These are phyloP conservation scores for Fistulifera pelliculosa DNA, from an alignment of 108 stramenopile genomes.

Conservation along the genomic window DNA sequence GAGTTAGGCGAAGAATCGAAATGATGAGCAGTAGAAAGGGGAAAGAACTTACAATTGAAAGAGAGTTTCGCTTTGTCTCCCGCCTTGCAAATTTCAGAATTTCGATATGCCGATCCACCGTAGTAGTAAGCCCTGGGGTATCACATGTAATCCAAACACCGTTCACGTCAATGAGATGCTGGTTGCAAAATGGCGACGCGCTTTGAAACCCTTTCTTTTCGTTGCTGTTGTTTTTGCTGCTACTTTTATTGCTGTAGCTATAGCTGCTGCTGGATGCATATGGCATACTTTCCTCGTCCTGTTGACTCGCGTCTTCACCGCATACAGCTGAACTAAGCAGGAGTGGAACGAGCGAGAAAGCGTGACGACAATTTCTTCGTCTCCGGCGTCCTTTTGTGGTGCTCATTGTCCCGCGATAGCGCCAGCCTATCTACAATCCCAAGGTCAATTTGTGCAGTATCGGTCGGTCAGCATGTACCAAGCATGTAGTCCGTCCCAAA, in stretches of 20 bases:
- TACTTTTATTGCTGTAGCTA: not conserved
- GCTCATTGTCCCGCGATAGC: slow-evolving; percentile 2
- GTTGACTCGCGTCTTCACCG: too few species aligned
- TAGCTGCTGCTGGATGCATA: not conserved
- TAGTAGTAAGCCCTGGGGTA: slow-evolving; percentile 4
- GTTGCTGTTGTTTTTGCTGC: not conserved
- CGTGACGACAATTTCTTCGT: not conserved
- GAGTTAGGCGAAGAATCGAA: too few species aligned
- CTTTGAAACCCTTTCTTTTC: not conserved
- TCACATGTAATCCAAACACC: slow-evolving; percentile 9
- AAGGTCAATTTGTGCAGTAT: too few species aligned
- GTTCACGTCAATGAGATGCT: not conserved
- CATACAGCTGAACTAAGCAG: too few species aligned
- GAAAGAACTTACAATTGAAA: slow-evolving; percentile 11
- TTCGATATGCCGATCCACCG: not conserved
- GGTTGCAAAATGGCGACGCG: not conserved
- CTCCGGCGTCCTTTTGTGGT: not conserved
- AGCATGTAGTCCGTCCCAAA: too few species aligned
- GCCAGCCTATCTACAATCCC: too few species aligned
- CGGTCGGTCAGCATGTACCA: too few species aligned
- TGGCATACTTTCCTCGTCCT: not conserved
- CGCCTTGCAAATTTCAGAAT: not conserved
- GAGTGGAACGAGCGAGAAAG: too few species aligned
- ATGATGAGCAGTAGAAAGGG: not conserved
- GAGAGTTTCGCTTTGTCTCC: slow-evolving; percentile 10